phyloP scores from a whole-genome alignment of 805 yeast species.

The Kuraishia floccosa region DNA sequence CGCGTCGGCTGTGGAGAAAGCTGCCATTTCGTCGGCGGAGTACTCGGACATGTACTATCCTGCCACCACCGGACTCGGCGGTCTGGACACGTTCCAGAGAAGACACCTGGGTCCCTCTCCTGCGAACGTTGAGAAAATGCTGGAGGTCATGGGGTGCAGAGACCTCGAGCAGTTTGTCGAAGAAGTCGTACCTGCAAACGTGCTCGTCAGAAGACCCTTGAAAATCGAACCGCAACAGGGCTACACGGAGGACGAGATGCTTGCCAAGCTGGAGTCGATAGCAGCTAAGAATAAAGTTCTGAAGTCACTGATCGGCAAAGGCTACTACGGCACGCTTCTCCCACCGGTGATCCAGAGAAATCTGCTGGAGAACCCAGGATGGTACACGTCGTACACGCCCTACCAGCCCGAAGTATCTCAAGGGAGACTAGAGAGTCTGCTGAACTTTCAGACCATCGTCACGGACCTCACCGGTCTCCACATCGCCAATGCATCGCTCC shows the following conservation, averaged over 20 bases:
- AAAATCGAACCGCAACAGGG: slow-evolving; percentile 62
- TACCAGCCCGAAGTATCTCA: slow-evolving; percentile 98
- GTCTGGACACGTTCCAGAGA: slow-evolving; percentile 75
- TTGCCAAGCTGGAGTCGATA: slow-evolving; percentile 50
- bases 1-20: slow-evolving; percentile 16
- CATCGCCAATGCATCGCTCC: slow-evolving; percentile 88
- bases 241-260: slow-evolving; percentile 71
- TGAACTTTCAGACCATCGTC: slow-evolving; percentile 89
- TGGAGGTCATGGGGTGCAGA: slow-evolving; percentile 47
- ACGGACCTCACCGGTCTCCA: slow-evolving; percentile 87
- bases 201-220: slow-evolving; percentile 59
- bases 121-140: slow-evolving; percentile 52
- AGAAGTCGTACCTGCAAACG: slow-evolving; percentile 67
- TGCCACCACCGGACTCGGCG: slow-evolving; percentile 8
- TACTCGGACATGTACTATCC: slow-evolving; percentile 38
- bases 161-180: slow-evolving; percentile 63
- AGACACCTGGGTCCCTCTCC: slow-evolving; percentile 86
- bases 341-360: slow-evolving; percentile 94
- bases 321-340: slow-evolving; percentile 80
- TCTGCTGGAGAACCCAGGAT: slow-evolving; percentile 85
- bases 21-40: slow-evolving; percentile 44
- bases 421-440: slow-evolving; percentile 83
- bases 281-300: slow-evolving; percentile 68
- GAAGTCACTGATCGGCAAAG: slow-evolving; percentile 82
- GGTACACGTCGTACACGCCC: slow-evolving; percentile 98